phyloP scores from a whole-genome alignment of 805 yeast species.

The Starmera amethionina region DNA sequence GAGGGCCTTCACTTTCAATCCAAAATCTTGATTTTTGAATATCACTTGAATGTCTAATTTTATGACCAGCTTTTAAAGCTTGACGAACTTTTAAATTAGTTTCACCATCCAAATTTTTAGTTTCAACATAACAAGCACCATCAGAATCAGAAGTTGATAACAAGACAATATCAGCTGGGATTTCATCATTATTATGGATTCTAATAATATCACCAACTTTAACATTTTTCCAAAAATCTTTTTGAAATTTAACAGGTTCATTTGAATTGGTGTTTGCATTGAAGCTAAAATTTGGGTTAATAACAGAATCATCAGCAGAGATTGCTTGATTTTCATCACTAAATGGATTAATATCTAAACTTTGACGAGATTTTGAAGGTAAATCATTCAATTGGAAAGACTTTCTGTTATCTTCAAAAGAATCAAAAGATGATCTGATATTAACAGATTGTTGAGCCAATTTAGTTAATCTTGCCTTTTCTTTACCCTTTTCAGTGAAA shows the following conservation, averaged over 20 bases:
- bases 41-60: conserved; percentile 37
- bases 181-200: conserved; percentile 64
- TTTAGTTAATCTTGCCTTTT: conserved; percentile 20
- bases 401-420: conserved; percentile 20
- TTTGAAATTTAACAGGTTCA: conserved; percentile 35
- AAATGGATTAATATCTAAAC: conserved; percentile 16
- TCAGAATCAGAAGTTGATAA: conserved; percentile 59
- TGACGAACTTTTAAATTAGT: conserved; percentile 71
- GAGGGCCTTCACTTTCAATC: conserved; percentile 81
- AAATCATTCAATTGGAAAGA: conserved; percentile 20
- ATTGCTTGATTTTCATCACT: conserved; percentile 17
- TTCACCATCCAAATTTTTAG: conserved; percentile 76
- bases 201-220: conserved; percentile 67
- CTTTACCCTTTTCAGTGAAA: conserved; percentile 26
- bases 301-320: conserved; percentile 36
- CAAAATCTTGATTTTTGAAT: conserved; percentile 45
- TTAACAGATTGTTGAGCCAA: conserved; percentile 17
- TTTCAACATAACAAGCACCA: conserved; percentile 63
- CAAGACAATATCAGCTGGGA: conserved; percentile 66
- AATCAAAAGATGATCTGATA: conserved; percentile 30
- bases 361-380: conserved; percentile 1
- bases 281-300: conserved; percentile 48
- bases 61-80: conserved; percentile 53
- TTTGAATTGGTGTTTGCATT: conserved; percentile 28
- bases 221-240: conserved; percentile 59